phyloP scores from a whole-genome alignment of 164 flowering plant species.

The Berberis vulgaris region DNA sequence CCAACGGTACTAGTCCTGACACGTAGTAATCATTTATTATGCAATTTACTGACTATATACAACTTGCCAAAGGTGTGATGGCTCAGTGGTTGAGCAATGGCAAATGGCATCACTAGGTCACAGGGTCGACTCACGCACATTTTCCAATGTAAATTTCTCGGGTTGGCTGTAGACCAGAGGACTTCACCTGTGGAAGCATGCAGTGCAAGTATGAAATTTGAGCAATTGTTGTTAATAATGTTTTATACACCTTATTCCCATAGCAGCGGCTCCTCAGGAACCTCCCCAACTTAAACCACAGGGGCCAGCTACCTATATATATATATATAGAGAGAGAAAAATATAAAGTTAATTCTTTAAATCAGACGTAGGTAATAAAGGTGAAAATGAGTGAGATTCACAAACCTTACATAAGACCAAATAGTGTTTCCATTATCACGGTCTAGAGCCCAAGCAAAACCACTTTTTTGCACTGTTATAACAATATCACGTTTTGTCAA shows the following conservation, averaged over 20 bases:
- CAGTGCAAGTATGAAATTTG: constrained; percentile 30
- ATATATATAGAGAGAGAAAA: too few relatives aligned
- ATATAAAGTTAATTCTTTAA: too few relatives aligned
- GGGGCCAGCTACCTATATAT: constrained; percentile 37
- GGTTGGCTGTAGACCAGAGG: constrained; percentile 41
- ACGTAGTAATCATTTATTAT: too few relatives aligned
- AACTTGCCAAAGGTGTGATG: too few relatives aligned
- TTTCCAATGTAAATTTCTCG: constrained; percentile 16
- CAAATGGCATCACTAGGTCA: too few relatives aligned
- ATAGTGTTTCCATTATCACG: constrained; percentile 39
- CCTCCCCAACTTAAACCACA: constrained; percentile 40
- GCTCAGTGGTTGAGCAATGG: too few relatives aligned
- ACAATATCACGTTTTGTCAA: constrained; percentile 30
- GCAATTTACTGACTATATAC: too few relatives aligned
- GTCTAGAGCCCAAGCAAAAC: constrained; percentile 51
- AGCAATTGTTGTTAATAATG: constrained; percentile 23
- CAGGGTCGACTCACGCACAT: too few relatives aligned
- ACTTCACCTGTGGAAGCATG: constrained; percentile 33
- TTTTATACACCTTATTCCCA: constrained; percentile 30
- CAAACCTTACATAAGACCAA: constrained; percentile 32
- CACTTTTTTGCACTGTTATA: constrained; percentile 51
- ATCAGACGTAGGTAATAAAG: neutral
- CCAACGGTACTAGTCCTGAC: too few relatives aligned
- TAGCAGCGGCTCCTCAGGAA: constrained; percentile 45
- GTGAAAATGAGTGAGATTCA: neutral